Percentiles rank a stretch among this genome's conserved stretches.
Evolutionary conservation across 768 basidiomycete species (phyloP).

Genomic region (Hygrophorus pudorinus): DNA sequence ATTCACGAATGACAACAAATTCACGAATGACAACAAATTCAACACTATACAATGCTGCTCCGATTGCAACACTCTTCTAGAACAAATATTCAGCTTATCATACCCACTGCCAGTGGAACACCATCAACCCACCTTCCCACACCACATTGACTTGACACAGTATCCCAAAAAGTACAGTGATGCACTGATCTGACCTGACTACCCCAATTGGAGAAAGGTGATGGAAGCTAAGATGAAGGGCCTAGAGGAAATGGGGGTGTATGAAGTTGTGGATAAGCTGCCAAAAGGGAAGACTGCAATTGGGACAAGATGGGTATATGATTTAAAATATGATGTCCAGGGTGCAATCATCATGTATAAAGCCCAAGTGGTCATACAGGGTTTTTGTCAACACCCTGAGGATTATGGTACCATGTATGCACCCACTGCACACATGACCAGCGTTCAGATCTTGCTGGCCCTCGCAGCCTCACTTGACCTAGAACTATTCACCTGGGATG

Average conservation of each 20-base stretch:
- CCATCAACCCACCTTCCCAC: too few relatives aligned
- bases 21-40: neutral
- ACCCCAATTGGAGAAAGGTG: conserved; percentile 13
- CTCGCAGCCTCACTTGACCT: too few relatives aligned
- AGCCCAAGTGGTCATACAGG: conserved; percentile 18
- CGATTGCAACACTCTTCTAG: too few relatives aligned
- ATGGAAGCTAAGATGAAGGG: conserved; percentile 16
- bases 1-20: too few relatives aligned
- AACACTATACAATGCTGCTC: too few relatives aligned
- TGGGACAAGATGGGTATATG: conserved; percentile 25
- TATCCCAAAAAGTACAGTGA: conserved; percentile 13
- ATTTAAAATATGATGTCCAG: conserved; percentile 25
- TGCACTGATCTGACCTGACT: conserved; percentile 13
- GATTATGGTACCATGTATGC: conserved; percentile 28
- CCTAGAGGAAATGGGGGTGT: too few relatives aligned
- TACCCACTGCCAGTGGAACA: too few relatives aligned
- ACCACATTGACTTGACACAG: neutral
- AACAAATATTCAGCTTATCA: too few relatives aligned
- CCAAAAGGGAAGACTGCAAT: conserved; percentile 22
- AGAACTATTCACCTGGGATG: too few relatives aligned
- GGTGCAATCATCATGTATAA: conserved; percentile 23
- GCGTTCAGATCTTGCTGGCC: conserved; percentile 17
- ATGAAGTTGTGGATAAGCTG: too few relatives aligned
- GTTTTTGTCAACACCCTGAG: conserved; percentile 19
- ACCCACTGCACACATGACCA: conserved; percentile 16